Base-by-base conservation (phyloP, 352 stramenopile genomes). In the Phytopythium litorale region DNA sequence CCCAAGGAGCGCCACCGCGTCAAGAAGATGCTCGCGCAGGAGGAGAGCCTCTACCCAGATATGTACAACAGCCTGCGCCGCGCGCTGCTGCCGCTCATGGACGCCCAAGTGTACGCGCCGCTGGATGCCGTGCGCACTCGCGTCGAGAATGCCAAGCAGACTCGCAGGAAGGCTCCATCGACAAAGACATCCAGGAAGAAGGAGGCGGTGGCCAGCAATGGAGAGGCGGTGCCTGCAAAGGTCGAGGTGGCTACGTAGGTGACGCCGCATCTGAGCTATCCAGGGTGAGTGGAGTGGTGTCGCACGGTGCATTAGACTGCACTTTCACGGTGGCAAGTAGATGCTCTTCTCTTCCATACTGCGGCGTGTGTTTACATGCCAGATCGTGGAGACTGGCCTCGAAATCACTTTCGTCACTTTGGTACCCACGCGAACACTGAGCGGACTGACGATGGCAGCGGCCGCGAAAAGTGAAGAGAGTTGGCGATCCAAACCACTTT, bases 11-110 rank as follows among this genome's bases (percentile, higher is more conserved):
- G 97, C 56, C 92, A 97, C 55, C 84, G 97, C 45, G 82, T 99
- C n/a, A 99, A 99, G 75, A 98, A 98, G 70, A 87, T 99, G 64
- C 83, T 99, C 18, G 91, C 89, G 11, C 81, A 96, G 55, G 93
- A 99, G 76, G 96, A 99, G 66, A 96, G 81, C 61, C 68, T 98
- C 4, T 97, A 96, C 63, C 92, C 94, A 0, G 81, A 87, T 40
- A 84, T 97, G 67, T 96, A 89, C 65, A 85, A 88, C 65, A 89
- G 76, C 50, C 64, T 94, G 16, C 72, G 76, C 40, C 73, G 75
- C 38, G 76, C 76, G 35, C 64, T 97, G 42, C 53, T 92, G 33
- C 88, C 88, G 25, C 73, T 97, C 45, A 95, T 97, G 86, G 80
- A 96, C 64, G 68, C 91, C 38, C 64, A 71, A 7, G 87, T 80